phyloP scores from a whole-genome alignment of 352 stramenopile genomes.

The Hyaloperonospora arabidopsidis region DNA sequence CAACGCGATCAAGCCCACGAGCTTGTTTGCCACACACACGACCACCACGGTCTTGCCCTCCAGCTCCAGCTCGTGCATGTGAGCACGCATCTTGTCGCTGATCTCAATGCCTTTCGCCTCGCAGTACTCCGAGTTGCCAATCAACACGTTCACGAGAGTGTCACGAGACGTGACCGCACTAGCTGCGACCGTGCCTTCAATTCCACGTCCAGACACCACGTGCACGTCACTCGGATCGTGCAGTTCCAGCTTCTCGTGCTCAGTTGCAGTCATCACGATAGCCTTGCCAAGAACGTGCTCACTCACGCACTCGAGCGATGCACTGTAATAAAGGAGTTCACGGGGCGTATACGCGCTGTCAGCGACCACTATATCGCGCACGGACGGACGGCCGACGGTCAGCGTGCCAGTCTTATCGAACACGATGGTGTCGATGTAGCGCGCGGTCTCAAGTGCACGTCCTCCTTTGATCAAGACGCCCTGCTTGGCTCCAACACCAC shows the following conservation, averaged over 20 bases:
- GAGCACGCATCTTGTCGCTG: conserved; percentile 41
- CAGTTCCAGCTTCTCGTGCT: conserved; percentile 68
- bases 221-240: conserved; percentile 65
- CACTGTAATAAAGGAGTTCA: conserved; percentile 77
- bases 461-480: conserved; percentile 87
- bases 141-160: conserved; percentile 39
- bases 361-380: conserved; percentile 69
- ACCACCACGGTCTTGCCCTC: conserved; percentile 82
- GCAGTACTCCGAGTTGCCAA: conserved; percentile 76
- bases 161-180: conserved; percentile 14
- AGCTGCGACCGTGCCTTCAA: conserved; percentile 54
- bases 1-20: conserved; percentile 69
- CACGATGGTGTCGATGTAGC: conserved; percentile 81
- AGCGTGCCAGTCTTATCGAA: conserved; percentile 93
- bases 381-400: conserved; percentile 72
- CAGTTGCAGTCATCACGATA: conserved; percentile 68
- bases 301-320: conserved; percentile 74
- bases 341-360: conserved; percentile 54
- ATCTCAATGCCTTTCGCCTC: conserved; percentile 74
- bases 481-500: conserved; percentile 78
- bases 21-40: conserved; percentile 57
- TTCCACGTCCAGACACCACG: conserved; percentile 65
- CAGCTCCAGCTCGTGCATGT: conserved; percentile 80
- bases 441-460: conserved; percentile 65
- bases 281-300: conserved; percentile 82